phyloP scores from a whole-genome alignment of 495 filamentous ascomycete genomes.

The Copromyces sp. region DNA sequence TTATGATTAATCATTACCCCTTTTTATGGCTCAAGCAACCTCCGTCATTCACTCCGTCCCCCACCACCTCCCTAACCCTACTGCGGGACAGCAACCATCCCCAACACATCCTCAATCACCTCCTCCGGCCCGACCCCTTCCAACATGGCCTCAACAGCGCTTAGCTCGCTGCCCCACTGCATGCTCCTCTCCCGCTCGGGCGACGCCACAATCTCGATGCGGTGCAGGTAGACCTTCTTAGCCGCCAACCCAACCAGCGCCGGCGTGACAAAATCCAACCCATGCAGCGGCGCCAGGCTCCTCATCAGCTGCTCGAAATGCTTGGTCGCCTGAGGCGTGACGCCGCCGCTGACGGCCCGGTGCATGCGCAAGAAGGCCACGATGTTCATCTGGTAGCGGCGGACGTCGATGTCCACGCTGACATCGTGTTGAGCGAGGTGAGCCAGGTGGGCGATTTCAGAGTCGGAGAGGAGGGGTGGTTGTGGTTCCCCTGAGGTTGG shows the following conservation, averaged over 20 bases:
- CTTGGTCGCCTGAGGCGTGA: constrained; percentile 65
- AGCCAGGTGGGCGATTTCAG: constrained; percentile 30
- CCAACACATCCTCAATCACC: constrained; percentile 76
- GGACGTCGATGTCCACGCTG: constrained; percentile 47
- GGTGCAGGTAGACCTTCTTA: constrained; percentile 83
- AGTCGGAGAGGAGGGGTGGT: constrained; percentile 18
- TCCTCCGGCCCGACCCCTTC: constrained; percentile 60
- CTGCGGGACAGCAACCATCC: constrained; percentile 57
- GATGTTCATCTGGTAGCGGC: constrained; percentile 76
- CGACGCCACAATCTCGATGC: constrained; percentile 52
- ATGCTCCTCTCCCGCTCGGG: constrained; percentile 74
- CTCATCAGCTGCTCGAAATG: constrained; percentile 59
- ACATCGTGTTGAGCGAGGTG: constrained; percentile 17
- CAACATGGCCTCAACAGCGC: constrained; percentile 54
- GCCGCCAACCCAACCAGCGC: constrained; percentile 73
- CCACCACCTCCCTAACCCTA: constrained; percentile 21
- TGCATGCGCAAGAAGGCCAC: constrained; percentile 76
- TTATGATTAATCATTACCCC: neutral
- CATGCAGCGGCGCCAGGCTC: constrained; percentile 75
- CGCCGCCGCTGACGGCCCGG: constrained; percentile 67
- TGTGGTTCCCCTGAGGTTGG: neutral
- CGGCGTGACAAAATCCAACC: constrained; percentile 70
- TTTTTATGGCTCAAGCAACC: neutral
- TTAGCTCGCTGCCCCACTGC: constrained; percentile 81
- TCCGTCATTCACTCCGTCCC: neutral